These are phyloP conservation scores for Phyllosticta capitalensis DNA, from an alignment of 2,329 filamentous ascomycete species.

Conservation along the genomic window DNA sequence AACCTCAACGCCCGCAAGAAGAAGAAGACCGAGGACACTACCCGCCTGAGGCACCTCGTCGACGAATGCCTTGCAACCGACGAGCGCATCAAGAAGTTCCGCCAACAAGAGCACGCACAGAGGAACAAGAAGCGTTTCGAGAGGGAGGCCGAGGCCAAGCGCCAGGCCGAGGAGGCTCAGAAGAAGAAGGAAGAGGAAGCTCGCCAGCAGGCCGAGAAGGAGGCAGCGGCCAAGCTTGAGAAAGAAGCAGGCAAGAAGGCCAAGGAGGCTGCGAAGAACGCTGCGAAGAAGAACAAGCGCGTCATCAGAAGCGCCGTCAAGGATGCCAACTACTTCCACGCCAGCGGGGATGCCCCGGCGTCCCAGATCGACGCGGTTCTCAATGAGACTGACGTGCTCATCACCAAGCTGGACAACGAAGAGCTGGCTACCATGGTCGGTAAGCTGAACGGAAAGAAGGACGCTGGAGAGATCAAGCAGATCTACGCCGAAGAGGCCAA, in stretches of 20 bases:
- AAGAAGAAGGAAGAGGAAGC: slow-evolving; percentile 78
- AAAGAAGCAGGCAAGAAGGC: slow-evolving; percentile 85
- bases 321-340: slow-evolving; percentile 92
- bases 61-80: slow-evolving; percentile 78
- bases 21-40: slow-evolving; percentile 97
- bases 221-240: slow-evolving; percentile 75
- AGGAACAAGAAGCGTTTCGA: slow-evolving; percentile 95
- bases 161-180: slow-evolving; percentile 73
- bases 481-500: slow-evolving; percentile 72
- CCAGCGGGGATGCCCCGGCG: slow-evolving; percentile 57
- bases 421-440: slow-evolving; percentile 76
- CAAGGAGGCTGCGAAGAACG: slow-evolving; percentile 97
- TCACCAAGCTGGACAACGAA: slow-evolving; percentile 80
- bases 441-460: slow-evolving; percentile 70
- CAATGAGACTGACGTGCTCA: slow-evolving; percentile 75
- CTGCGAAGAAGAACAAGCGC: slow-evolving; percentile 99
- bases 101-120: slow-evolving; percentile 77
- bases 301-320: slow-evolving; percentile 89
- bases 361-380: slow-evolving; percentile 74
- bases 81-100: slow-evolving; percentile 96
- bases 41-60: slow-evolving; percentile 78
- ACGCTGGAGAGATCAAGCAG: slow-evolving; percentile 73
- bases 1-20: slow-evolving; percentile 96
- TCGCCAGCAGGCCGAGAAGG: slow-evolving; percentile 69
- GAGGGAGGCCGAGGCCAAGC: slow-evolving; percentile 84